These are phyloP conservation scores for Claviceps maximensis DNA, from an alignment of 2,329 filamentous ascomycete genomes.

Conservation along the genomic window DNA sequence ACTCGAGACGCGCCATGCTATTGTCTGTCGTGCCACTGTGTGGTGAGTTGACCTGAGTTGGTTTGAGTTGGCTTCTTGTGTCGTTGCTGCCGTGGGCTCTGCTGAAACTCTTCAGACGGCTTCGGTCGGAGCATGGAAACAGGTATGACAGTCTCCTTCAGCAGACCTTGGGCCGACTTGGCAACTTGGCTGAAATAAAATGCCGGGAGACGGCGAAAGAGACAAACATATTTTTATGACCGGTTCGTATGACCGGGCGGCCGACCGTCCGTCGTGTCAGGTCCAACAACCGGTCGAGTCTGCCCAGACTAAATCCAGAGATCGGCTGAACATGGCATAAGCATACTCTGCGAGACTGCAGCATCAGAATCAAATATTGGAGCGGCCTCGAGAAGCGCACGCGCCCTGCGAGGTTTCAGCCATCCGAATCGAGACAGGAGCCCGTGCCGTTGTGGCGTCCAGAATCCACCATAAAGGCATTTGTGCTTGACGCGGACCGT, in stretches of 20 bases:
- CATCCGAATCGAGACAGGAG: background rate
- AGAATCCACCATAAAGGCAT: background rate
- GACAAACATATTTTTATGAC: background rate
- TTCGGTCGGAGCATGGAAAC: background rate
- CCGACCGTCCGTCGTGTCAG: background rate
- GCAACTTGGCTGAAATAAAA: background rate
- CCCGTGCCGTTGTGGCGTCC: background rate
- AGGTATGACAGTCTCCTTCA: background rate
- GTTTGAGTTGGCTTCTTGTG: background rate
- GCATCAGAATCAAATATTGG: background rate
- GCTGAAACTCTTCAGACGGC: background rate
- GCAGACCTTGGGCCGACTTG: background rate
- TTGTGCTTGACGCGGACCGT: background rate
- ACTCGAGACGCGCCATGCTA: background rate
- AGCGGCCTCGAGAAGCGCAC: background rate
- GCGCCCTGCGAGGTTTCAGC: slow-evolving; percentile 1
- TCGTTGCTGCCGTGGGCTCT: too few species aligned
- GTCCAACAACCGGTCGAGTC: background rate
- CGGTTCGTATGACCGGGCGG: background rate
- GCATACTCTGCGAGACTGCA: background rate
- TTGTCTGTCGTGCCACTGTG: background rate
- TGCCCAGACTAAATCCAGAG: background rate
- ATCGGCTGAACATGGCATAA: background rate
- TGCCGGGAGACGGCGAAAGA: background rate
- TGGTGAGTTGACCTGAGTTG: too few species aligned